Evolutionary conservation across 805 yeast genomes (phyloP), one percentile per base, ranked within the genome.

Genomic region (Wickerhamiella galacta): DNA sequence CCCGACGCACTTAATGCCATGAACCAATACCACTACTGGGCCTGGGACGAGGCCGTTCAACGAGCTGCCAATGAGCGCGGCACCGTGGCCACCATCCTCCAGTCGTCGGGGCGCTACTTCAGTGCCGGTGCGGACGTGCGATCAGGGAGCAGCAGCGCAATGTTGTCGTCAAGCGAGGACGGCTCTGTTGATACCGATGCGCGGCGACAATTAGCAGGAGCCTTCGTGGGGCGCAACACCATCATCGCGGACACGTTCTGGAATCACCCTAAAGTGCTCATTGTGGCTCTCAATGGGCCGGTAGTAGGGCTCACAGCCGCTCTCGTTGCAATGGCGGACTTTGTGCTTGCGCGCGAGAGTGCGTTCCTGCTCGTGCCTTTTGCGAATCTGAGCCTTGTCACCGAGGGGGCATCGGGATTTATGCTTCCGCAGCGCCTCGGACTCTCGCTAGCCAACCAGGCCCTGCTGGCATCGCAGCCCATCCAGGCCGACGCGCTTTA

Each of bases 121-220:
- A 72, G 82, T 17, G 77, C 93, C 5, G 95, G 95, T 17, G 95
- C 93, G 15, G 74, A 81, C 49, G 68, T 78, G 32, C 62, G 58
- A 31, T 62, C 56, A 27, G 45, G 40, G 6, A 10, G 32, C 6
- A 24, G 24, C 20, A n/a, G 31, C 7, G 32, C 12, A 48, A 28
- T 37, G n/a, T 31, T 23, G 4, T 22, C 24, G 16, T 25, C 20
- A 16, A 17, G 14, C 8, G 27, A 21, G 10, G 7, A 25, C 2
- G 40, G 31, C 14, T 40, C 33, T n/a, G 33, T 28, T 26, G 45
- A 46, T 31, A 20, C 20, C 21, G 27, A 28, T 20, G 28, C 30
- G 10, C 39, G 46, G 18, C 36, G 45, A 28, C 56, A 53, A 41
- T 72, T 78, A 76, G 52, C 70, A 30, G 56, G 63, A 33, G 58